phyloP scores from a whole-genome alignment of 345 rosid species.

The Triadica sebifera region DNA sequence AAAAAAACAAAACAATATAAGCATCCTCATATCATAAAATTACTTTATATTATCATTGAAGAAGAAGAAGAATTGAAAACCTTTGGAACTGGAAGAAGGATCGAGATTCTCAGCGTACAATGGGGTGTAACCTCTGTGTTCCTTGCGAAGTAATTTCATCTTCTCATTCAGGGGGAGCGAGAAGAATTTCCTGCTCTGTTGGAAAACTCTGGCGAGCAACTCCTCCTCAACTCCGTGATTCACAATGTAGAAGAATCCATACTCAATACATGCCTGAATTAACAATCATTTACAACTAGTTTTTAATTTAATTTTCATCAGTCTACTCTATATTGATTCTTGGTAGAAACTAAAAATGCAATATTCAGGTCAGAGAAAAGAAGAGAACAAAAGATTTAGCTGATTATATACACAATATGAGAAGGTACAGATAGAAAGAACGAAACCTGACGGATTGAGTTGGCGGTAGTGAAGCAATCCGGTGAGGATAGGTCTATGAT shows the following conservation, averaged over 20 bases:
- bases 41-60: not conserved
- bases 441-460: conserved; percentile 28
- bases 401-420: not conserved
- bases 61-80: conserved; percentile 19
- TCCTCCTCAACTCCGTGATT: conserved; percentile 76
- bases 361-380: not conserved
- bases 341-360: not conserved
- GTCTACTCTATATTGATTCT: not conserved
- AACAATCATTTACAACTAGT: not conserved
- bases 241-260: conserved; percentile 81
- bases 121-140: conserved; percentile 61
- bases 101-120: conserved; percentile 54
- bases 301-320: not conserved
- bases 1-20: too few species aligned
- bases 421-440: not conserved
- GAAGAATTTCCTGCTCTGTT: conserved; percentile 63
- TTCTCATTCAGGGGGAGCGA: conserved; percentile 65
- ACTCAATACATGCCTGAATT: conserved; percentile 62
- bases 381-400: not conserved
- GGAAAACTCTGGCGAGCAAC: conserved; percentile 39
- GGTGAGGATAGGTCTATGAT: conserved; percentile 24
- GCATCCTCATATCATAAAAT: not conserved
- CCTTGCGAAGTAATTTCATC: conserved; percentile 41
- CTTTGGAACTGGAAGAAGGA: conserved; percentile 34
- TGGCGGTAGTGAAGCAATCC: conserved; percentile 18